phyloP scores from a whole-genome alignment of 106 monocot genomes.

The Dioscorea alata region DNA sequence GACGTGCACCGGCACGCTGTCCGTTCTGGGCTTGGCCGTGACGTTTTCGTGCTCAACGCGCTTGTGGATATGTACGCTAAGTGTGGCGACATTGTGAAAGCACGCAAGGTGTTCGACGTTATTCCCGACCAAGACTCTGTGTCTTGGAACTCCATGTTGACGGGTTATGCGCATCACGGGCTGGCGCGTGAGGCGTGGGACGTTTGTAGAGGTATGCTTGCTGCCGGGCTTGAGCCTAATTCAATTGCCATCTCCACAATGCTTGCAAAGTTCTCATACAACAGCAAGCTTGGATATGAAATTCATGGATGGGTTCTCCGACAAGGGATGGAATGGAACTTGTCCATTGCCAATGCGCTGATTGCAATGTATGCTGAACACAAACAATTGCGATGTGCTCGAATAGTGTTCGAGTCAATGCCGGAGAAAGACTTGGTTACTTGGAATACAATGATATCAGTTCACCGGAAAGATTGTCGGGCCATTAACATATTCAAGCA shows the following conservation, averaged over 20 bases:
- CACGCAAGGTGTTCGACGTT: conserved; percentile 39
- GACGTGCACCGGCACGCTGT: conserved; percentile 56
- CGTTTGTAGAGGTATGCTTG: conserved; percentile 36
- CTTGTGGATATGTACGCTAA: conserved; percentile 83
- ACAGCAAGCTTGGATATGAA: conserved; percentile 21
- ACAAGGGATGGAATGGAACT: conserved; percentile 31
- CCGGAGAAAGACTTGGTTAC: conserved; percentile 59
- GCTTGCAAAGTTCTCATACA: conserved; percentile 17
- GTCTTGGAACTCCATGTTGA: conserved; percentile 67
- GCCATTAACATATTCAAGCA: conserved; percentile 35
- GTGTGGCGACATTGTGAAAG: conserved; percentile 63
- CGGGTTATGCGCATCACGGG: conserved; percentile 49
- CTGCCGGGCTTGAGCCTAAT: conserved; percentile 30
- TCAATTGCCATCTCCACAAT: conserved; percentile 50
- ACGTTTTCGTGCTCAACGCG: conserved; percentile 57
- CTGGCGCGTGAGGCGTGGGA: conserved; percentile 38
- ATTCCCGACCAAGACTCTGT: conserved; percentile 38
- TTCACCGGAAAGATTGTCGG: conserved; percentile 25
- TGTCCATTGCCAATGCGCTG: conserved; percentile 61
- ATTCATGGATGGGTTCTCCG: conserved; percentile 72
- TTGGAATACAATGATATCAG: conserved; percentile 76
- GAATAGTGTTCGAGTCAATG: conserved; percentile 45
- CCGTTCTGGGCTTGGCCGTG: conserved; percentile 39
- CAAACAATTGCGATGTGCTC: conserved; percentile 9
- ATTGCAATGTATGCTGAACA: conserved; percentile 47